Conservation (phyloP, 345 rosid genomes). For the Euphorbia lathyris region DNA sequence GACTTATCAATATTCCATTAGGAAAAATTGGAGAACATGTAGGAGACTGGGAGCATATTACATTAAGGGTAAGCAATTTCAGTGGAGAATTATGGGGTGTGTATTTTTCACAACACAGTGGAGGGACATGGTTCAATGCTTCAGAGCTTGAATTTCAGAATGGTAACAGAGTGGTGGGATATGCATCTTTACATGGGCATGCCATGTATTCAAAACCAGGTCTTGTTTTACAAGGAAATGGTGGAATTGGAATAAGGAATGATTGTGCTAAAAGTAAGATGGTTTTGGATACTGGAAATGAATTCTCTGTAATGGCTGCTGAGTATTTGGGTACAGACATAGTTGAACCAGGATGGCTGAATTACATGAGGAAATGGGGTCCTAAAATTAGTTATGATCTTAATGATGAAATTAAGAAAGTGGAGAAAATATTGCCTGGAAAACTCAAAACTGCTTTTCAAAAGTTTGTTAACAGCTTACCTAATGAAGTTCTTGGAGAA, state of each 20-base stretch:
- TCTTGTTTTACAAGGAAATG: slow-evolving; percentile 65
- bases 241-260: slow-evolving; percentile 58
- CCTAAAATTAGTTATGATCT: slow-evolving; percentile 57
- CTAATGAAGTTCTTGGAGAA: slow-evolving; percentile 59
- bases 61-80: slow-evolving; percentile 76
- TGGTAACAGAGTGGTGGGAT: slow-evolving; percentile 56
- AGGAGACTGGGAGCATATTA: slow-evolving; percentile 91
- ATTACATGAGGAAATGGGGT: slow-evolving; percentile 73
- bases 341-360: slow-evolving; percentile 60
- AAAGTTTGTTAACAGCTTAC: slow-evolving; percentile 44
- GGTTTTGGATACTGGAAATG: slow-evolving; percentile 41
- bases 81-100: slow-evolving; percentile 52
- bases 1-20: slow-evolving; percentile 42
- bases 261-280: slow-evolving; percentile 63
- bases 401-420: slow-evolving; percentile 35
- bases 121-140: slow-evolving; percentile 65
- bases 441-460: slow-evolving; percentile 47
- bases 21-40: slow-evolving; percentile 79
- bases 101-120: slow-evolving; percentile 64
- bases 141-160: slow-evolving; percentile 55
- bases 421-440: slow-evolving; percentile 45
- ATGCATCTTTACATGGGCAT: slow-evolving; percentile 72
- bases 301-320: slow-evolving; percentile 46
- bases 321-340: slow-evolving; percentile 45
- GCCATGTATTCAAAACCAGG: slow-evolving; percentile 78